Evolutionary conservation across 2,329 filamentous ascomycete genomes (phyloP).

Genomic region (Nectriaceae sp.): DNA sequence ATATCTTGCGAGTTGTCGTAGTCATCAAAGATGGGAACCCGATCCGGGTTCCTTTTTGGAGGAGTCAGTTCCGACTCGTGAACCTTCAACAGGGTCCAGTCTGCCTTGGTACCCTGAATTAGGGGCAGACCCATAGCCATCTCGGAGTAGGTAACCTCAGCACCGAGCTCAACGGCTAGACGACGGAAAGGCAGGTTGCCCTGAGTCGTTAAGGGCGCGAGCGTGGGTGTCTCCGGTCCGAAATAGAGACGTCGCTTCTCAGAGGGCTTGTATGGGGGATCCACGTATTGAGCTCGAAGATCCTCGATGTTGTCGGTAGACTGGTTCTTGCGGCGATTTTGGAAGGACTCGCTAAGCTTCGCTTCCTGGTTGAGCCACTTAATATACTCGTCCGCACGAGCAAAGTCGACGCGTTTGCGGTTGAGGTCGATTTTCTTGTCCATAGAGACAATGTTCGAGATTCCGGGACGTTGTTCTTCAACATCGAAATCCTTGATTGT

Average conservation of each 20-base stretch:
- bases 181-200: conserved; percentile 94
- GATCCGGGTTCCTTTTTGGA: conserved; percentile 64
- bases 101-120: conserved; percentile 83
- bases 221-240: conserved; percentile 84
- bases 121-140: conserved; percentile 95
- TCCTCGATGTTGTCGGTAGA: conserved; percentile 58
- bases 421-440: conserved; percentile 74
- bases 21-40: conserved; percentile 60
- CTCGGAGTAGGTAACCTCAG: conserved; percentile 93
- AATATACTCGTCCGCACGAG: conserved; percentile 74
- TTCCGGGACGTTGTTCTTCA: conserved; percentile 60
- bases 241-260: conserved; percentile 96
- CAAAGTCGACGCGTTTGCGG: conserved; percentile 69
- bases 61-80: conserved; percentile 80
- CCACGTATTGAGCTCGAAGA: conserved; percentile 76
- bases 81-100: conserved; percentile 94
- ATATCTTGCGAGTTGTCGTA: conserved; percentile 85
- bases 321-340: conserved; percentile 46
- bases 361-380: conserved; percentile 73
- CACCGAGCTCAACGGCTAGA: conserved; percentile 85
- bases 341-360: conserved; percentile 39
- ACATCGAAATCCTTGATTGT: conserved; percentile 41
- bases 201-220: conserved; percentile 96
- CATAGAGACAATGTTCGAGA: conserved; percentile 74
- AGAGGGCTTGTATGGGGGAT: conserved; percentile 84